These are phyloP conservation scores for Aspergillus chevalieri DNA, from an alignment of 2,329 filamentous ascomycete species.

Conservation along the genomic window DNA sequence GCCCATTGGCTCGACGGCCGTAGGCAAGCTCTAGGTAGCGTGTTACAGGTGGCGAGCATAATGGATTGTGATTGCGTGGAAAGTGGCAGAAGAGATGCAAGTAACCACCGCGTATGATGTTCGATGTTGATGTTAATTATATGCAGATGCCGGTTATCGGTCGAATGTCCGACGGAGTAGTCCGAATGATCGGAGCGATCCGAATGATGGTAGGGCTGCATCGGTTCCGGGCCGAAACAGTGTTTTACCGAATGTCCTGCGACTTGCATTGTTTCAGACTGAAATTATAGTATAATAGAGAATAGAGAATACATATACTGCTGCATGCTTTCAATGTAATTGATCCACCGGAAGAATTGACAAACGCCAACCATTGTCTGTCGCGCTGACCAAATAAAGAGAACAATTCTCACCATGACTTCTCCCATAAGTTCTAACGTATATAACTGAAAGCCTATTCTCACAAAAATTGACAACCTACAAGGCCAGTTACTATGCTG, in stretches of 20 bases:
- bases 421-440: not conserved
- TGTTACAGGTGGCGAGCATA: not conserved
- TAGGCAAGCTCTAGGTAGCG: not conserved
- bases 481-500: not conserved
- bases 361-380: too few species aligned
- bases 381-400: not conserved
- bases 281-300: not conserved
- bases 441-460: not conserved
- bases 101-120: not conserved
- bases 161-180: not conserved
- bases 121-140: not conserved
- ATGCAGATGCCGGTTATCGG: not conserved
- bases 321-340: too few species aligned
- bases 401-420: not conserved
- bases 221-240: not conserved
- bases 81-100: not conserved
- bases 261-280: too few species aligned
- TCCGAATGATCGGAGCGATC: not conserved
- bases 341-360: too few species aligned
- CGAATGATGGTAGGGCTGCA: not conserved
- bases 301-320: not conserved
- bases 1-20: not conserved
- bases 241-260: not conserved
- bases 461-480: not conserved
- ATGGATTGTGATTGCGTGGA: not conserved